These are phyloP conservation scores for Platanus orientalis DNA, from an alignment of 164 flowering plant genomes.

Conservation along the genomic window DNA sequence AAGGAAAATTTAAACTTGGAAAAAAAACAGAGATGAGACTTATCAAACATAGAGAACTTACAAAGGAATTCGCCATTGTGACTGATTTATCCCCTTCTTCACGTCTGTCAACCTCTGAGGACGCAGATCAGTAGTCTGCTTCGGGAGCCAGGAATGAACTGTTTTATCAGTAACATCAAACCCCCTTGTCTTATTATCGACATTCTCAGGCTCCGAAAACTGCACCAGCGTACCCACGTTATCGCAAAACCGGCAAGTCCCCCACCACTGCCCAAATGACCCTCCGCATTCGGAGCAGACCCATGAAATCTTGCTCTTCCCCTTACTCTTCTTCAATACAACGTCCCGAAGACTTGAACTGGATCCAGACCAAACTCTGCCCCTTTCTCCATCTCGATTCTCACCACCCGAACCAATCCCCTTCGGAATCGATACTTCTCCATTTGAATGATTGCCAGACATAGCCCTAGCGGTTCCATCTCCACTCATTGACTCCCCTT, in stretches of 20 bases:
- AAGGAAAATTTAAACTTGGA: not conserved
- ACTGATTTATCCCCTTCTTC: conserved; percentile 38
- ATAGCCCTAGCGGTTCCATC: not conserved
- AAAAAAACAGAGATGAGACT: not conserved
- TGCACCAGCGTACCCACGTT: conserved; percentile 42
- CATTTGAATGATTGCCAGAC: not conserved
- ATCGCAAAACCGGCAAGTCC: conserved; percentile 49
- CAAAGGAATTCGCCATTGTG: conserved; percentile 71
- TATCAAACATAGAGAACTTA: conserved; percentile 27
- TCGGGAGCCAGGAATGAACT: conserved; percentile 54
- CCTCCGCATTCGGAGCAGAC: conserved; percentile 77
- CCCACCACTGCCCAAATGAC: conserved; percentile 86
- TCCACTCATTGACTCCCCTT: not conserved
- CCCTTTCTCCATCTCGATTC: not conserved
- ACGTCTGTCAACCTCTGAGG: conserved; percentile 72
- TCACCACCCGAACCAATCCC: not conserved
- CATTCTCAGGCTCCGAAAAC: conserved; percentile 29
- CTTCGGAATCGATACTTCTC: not conserved
- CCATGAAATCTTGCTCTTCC: conserved; percentile 42
- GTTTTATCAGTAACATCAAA: conserved; percentile 37
- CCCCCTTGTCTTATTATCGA: conserved; percentile 26
- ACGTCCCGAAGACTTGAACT: conserved; percentile 11
- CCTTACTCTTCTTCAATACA: conserved; percentile 35
- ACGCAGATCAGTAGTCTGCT: conserved; percentile 18
- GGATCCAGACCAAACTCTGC: not conserved